Base-by-base conservation (phyloP, 257 asterid genomes). In the Asclepias syriaca region DNA sequence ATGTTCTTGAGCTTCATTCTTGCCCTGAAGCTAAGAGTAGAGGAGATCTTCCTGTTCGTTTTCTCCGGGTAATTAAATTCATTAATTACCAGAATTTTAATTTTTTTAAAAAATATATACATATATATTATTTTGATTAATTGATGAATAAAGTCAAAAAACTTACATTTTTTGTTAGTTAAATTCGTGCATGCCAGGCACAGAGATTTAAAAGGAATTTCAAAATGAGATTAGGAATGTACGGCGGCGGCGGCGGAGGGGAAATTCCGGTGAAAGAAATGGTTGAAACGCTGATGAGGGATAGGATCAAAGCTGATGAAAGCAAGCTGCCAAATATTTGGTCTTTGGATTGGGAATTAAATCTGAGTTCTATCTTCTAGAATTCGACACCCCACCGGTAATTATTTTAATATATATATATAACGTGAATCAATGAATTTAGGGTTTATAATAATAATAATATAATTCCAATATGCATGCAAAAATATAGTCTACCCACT, bases 371-470 rank as follows among this genome's bases (percentile, higher is more conserved):
- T 63, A 84, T 90, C 24, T 90, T 88, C 95, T 85, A 53, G 77
- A 88, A 82, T 75, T 84, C 0, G 91, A 88, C 75, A 90, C 96
- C 19, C 87, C 89, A 32, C 19, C 86, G 89, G 95, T 90, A 86
- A 79, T 0, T 29, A 34, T 49, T 1, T 8, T 40, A 6, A 40
- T 40, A 40, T 40, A 40, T 40, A 7, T 40, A 40, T 40, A 40
- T 40, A 40, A 40, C 46, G 7, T 40, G 10, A 40, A 4, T 40
- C 7, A 11, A 14, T 4, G 11, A 29, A 27, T 12, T 27, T 3
- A 40, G 46, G 46, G 46, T 40, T 40, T 6, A 40, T 43, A 43
- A 43, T 43, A 43, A 43, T 43, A 7, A 43, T 43, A n/a, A 29
- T 24, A n/a, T n/a, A n/a, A n/a, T n/a, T n/a, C n/a, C n/a, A n/a